A percentile compares a stretch with the other conserved stretches of the same genome.
phyloP scores from a whole-genome alignment of 345 rosid species.

The Gynandropsis gynandra region DNA sequence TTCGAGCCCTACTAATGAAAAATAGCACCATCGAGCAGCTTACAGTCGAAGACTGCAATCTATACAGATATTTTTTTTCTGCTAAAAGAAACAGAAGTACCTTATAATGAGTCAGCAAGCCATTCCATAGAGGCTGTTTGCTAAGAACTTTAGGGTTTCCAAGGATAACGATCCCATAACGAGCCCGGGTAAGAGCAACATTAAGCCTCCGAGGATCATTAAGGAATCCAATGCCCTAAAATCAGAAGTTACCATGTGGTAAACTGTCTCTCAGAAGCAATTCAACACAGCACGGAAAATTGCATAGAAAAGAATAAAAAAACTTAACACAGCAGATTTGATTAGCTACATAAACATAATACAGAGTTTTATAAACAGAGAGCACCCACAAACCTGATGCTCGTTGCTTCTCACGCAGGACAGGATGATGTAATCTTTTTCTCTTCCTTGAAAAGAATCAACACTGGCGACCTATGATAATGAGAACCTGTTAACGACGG shows the following conservation, averaged over 20 bases:
- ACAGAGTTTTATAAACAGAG: background rate
- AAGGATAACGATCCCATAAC: slow-evolving; percentile 95
- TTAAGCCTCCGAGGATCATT: slow-evolving; percentile 99
- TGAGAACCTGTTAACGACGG: slow-evolving; percentile 14
- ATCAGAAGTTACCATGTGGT: slow-evolving; percentile 15
- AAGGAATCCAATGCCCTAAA: slow-evolving; percentile 96
- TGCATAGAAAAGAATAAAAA: background rate
- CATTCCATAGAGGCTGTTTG: slow-evolving; percentile 97
- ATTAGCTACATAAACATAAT: background rate
- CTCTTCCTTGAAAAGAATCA: slow-evolving; percentile 99
- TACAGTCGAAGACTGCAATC: slow-evolving; percentile 1
- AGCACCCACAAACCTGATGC: slow-evolving; percentile 72
- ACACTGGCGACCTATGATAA: slow-evolving; percentile 64
- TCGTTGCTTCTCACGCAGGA: slow-evolving; percentile 99
- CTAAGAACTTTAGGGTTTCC: slow-evolving; percentile 99
- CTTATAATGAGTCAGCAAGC: slow-evolving; percentile 95
- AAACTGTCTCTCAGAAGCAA: slow-evolving; percentile 11
- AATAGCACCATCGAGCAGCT: slow-evolving; percentile 5
- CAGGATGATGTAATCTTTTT: slow-evolving; percentile 94
- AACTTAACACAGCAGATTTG: background rate
- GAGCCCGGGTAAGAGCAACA: slow-evolving; percentile 96
- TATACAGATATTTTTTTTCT: background rate
- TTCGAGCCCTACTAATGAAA: slow-evolving; percentile 1
- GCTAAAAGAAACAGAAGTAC: slow-evolving; percentile 28
- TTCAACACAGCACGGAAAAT: slow-evolving; percentile 1